Evolutionary conservation across 139 green algal species (phyloP), one percentile per base, ranked within the genome.

Genomic region (Volvox reticuliferus): DNA sequence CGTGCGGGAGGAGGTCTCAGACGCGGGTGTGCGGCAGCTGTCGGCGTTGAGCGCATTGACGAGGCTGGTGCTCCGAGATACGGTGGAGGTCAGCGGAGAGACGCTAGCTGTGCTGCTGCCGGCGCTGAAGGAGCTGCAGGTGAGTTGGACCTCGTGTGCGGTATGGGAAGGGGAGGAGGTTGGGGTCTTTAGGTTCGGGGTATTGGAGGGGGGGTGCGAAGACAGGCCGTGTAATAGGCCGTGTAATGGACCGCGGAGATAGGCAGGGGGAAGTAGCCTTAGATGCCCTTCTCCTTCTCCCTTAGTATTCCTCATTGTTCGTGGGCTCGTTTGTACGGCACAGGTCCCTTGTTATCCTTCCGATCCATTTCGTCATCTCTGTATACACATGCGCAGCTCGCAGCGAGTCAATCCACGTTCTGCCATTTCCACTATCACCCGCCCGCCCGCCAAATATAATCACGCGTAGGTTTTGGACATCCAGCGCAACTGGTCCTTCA

Each of bases 11-110:
- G 79, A 88, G 82, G 82, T 91, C 28, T 76, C 36, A 21, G 88
- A 91, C n/a, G 65, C 63, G n/a, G 88, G 88, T 17, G n/a, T 91
- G 76, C 63, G 88, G 37, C n/a, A 82, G 88, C 88, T 91, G 88
- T 35, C 12, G 0, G 67, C 79, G 79, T 67, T 91, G 88, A 9
- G 20, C 16, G 37, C 17, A 13, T 78, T 91, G 18, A 87, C 36
- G n/a, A 50, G 79, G 65, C 88, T 91, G 50, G 78, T 81, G 65
- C 63, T 91, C 36, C 65, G 79, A 0, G 88, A 91, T 63, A 79
- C 50, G 17, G 78, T 37, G 32, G 79, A 87, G 32, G 65, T 87
- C 5, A 76, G 28, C 65, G 88, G 88, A n/a, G 79, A 81, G 37
- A 87, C 78, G 50, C 36, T 91, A 62, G 78, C 88, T 62, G 65